These are phyloP conservation scores for Penicillium sp. DNA, from an alignment of 2,329 filamentous ascomycete genomes.

Conservation along the genomic window DNA sequence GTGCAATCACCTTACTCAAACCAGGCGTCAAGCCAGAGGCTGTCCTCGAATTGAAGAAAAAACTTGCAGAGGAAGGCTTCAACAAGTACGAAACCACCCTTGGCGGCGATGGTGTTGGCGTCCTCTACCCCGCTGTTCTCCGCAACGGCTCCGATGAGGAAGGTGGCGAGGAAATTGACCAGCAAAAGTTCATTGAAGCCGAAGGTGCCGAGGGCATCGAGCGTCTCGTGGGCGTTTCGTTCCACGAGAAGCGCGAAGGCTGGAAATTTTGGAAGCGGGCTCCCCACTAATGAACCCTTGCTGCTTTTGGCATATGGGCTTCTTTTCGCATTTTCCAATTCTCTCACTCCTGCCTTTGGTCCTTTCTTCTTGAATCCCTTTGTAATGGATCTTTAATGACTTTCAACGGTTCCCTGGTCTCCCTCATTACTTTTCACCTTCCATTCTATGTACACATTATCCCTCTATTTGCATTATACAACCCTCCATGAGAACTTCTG, in stretches of 20 bases:
- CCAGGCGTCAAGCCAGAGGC: constrained; percentile 59
- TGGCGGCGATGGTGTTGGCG: constrained; percentile 88
- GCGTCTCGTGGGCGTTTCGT: constrained; percentile 75
- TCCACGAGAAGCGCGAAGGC: constrained; percentile 67
- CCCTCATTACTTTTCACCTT: constrained; percentile 6
- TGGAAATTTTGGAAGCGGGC: constrained; percentile 78
- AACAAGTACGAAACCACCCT: constrained; percentile 83
- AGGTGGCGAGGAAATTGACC: constrained; percentile 87
- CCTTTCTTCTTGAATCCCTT: background rate
- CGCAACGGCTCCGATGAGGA: constrained; percentile 79
- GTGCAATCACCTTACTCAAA: constrained; percentile 85
- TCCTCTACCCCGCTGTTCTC: constrained; percentile 87
- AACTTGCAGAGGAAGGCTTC: constrained; percentile 70
- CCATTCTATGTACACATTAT: constrained; percentile 24
- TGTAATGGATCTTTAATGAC: background rate
- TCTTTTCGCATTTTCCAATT: background rate
- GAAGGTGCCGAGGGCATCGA: constrained; percentile 84
- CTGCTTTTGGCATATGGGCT: background rate
- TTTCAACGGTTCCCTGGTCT: background rate
- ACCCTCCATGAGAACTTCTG: constrained; percentile 5
- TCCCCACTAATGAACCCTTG: background rate
- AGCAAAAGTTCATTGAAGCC: constrained; percentile 82
- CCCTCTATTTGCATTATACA: constrained; percentile 18
- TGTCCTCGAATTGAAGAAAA: constrained; percentile 62
- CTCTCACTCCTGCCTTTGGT: background rate